Conservation (phyloP, 805 yeast genomes). For the Kluyveromyces dobzhanskii region DNA sequence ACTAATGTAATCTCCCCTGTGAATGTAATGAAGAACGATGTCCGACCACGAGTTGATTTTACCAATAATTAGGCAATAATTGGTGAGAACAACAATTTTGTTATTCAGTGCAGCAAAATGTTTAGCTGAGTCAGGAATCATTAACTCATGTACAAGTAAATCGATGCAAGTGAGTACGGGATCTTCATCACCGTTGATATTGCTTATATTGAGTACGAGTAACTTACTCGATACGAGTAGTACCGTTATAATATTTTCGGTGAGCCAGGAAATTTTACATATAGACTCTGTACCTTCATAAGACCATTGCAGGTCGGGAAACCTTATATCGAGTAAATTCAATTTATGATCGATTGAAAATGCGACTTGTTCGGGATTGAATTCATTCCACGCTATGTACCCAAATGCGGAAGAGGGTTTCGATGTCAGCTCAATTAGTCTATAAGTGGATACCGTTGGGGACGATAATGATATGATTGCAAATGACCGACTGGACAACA, state of each 20-base stretch:
- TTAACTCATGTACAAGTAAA: constrained; percentile 17
- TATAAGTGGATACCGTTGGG: constrained; percentile 8
- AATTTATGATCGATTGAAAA: not conserved
- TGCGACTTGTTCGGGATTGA: not conserved
- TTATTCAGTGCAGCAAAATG: constrained; percentile 15
- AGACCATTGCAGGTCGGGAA: constrained; percentile 15
- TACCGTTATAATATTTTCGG: constrained; percentile 13
- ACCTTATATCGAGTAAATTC: not conserved
- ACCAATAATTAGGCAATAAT: constrained; percentile 22
- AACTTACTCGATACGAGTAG: constrained; percentile 24
- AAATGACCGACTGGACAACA: constrained; percentile 17
- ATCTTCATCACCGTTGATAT: not conserved
- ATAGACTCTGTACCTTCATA: constrained; percentile 8
- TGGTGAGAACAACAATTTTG: constrained; percentile 18
- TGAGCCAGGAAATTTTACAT: constrained; percentile 18
- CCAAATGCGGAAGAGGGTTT: not conserved
- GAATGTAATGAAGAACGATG: constrained; percentile 21
- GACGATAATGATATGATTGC: constrained; percentile 12
- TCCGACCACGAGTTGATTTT: constrained; percentile 27
- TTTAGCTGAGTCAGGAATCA: constrained; percentile 20
- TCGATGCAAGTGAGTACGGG: constrained; percentile 14
- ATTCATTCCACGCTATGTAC: constrained; percentile 1
- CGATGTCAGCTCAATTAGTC: not conserved
- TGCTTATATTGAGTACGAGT: constrained; percentile 12
- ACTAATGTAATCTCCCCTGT: constrained; percentile 20